Base-by-base conservation (phyloP, 2,329 filamentous ascomycete genomes). In the Trichoderma cornu-damae region DNA sequence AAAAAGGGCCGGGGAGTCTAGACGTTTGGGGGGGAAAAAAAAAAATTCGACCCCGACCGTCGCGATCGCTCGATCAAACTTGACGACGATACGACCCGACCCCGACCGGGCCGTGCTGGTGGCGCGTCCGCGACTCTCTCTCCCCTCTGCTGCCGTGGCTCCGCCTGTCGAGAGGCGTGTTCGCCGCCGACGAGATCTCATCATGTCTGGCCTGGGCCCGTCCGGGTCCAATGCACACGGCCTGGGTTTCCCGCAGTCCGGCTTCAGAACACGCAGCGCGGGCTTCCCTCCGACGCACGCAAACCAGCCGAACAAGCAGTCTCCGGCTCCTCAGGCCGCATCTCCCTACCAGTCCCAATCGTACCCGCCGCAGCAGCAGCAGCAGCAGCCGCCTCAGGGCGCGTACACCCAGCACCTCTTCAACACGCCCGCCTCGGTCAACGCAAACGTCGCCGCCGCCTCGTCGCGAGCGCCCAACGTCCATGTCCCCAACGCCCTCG, bases 371-470 rank as follows among this genome's bases (percentile, higher is more conserved):
- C 79, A 82, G 66, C 79, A 80, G 64, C 69, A 77, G 50, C 79
- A 77, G 49, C 79, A 82, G 66, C 79, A 80, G 64, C 72, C 75
- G 26, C 71, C 76, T 14, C 73, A 76, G 60, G 72, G 71, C 59
- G 65, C 73, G 18, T 83, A 81, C 61, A 69, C 78, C 18, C 79
- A 80, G 62, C 79, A 81, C 61, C 71, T 84, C 60, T 84, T 81
- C 69, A 70, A 74, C 65, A 74, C 72, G 47, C 69, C 78, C 20
- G 73, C 74, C 20, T 69, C 78, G 44, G 70, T 79, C 72, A 66
- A 77, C 72, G 65, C 75, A 59, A 78, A 72, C 62, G 73, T 82
- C 54, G 68, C 74, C 61, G 79, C 76, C 68, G 73, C 79, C 55
- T 64, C 79, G 65, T 77, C 76, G 61, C 72, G 73, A 63, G 61